Percentiles rank a stretch among this genome's conserved stretches.
These are phyloP conservation scores for Limnanthes douglasii DNA, from an alignment of 345 rosid species.

Conservation along the genomic window DNA sequence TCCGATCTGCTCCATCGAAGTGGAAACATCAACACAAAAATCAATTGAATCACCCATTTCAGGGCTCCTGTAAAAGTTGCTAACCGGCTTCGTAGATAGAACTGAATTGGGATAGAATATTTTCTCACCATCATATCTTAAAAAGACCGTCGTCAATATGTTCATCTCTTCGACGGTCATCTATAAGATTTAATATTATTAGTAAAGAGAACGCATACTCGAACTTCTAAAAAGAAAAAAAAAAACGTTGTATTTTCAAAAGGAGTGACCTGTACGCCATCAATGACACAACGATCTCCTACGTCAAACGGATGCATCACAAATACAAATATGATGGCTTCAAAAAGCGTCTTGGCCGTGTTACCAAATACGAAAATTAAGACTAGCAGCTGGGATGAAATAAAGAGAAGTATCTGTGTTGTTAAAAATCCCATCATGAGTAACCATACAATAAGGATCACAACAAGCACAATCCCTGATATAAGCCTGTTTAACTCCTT, in stretches of 20 bases:
- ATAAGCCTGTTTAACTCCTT: slow-evolving; percentile 49
- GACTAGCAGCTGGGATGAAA: slow-evolving; percentile 48
- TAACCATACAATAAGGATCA: slow-evolving; percentile 26
- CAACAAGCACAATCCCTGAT: slow-evolving; percentile 21
- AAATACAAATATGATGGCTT: slow-evolving; percentile 67
- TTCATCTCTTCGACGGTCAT: slow-evolving; percentile 68
- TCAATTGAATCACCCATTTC: slow-evolving; percentile 59
- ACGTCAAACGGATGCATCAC: no score
- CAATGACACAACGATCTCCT: slow-evolving; percentile 55
- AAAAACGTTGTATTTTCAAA: no score
- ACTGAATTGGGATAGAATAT: slow-evolving; percentile 40
- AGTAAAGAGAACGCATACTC: no score
- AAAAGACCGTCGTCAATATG: slow-evolving; percentile 39
- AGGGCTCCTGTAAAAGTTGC: slow-evolving; percentile 50
- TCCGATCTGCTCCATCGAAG: slow-evolving; percentile 34
- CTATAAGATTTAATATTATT: slow-evolving; percentile 14
- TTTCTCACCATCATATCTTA: slow-evolving; percentile 47
- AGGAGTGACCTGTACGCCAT: slow-evolving; percentile 38
- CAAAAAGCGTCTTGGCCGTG: slow-evolving; percentile 40
- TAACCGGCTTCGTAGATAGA: slow-evolving; percentile 29
- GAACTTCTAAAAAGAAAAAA: no score
- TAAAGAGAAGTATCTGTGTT: slow-evolving; percentile 30
- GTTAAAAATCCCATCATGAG: slow-evolving; percentile 44
- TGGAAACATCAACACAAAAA: slow-evolving; percentile 36
- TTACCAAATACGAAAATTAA: slow-evolving; percentile 44